A percentile compares a stretch with the other conserved stretches of the same genome.
Evolutionary conservation across 1,284 basidiomycete species (phyloP).

Genomic region (Cryptococcus hybrid): DNA sequence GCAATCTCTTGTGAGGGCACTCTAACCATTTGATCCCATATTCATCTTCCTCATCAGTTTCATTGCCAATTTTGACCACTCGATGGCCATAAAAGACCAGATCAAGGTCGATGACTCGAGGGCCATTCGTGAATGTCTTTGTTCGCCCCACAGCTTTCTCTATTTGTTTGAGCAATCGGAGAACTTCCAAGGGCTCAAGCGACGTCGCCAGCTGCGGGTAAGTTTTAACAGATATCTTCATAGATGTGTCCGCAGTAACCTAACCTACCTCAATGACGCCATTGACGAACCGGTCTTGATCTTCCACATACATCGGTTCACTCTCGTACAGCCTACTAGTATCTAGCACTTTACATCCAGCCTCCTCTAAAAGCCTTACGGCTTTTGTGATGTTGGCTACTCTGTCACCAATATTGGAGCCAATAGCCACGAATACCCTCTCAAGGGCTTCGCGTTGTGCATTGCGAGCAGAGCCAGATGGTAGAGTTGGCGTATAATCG

Average conservation of each 20-base stretch:
- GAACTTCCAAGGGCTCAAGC: conserved; percentile 62
- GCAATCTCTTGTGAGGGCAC: conserved; percentile 77
- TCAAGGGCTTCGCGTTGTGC: not conserved
- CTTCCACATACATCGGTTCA: conserved; percentile 89
- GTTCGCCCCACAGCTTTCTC: conserved; percentile 78
- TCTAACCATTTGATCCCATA: conserved; percentile 61
- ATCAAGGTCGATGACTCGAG: conserved; percentile 88
- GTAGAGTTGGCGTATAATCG: conserved; percentile 31
- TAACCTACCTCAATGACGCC: conserved; percentile 76
- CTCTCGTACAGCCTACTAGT: conserved; percentile 95
- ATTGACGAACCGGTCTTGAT: conserved; percentile 89
- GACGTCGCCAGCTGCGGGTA: conserved; percentile 66
- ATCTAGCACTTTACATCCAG: conserved; percentile 58
- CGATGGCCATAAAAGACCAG: conserved; percentile 74
- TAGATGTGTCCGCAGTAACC: too few relatives aligned
- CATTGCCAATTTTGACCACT: conserved; percentile 58
- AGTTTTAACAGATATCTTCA: not conserved
- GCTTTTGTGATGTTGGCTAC: conserved; percentile 80
- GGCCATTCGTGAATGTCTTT: conserved; percentile 79
- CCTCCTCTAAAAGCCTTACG: conserved; percentile 46
- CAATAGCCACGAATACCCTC: conserved; percentile 70
- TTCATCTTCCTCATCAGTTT: conserved; percentile 54
- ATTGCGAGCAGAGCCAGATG: not conserved
- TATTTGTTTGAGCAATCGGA: conserved; percentile 69
- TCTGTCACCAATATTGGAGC: conserved; percentile 87